phyloP scores from a whole-genome alignment of 2,329 filamentous ascomycete genomes.

The Colletotrichum lupini region DNA sequence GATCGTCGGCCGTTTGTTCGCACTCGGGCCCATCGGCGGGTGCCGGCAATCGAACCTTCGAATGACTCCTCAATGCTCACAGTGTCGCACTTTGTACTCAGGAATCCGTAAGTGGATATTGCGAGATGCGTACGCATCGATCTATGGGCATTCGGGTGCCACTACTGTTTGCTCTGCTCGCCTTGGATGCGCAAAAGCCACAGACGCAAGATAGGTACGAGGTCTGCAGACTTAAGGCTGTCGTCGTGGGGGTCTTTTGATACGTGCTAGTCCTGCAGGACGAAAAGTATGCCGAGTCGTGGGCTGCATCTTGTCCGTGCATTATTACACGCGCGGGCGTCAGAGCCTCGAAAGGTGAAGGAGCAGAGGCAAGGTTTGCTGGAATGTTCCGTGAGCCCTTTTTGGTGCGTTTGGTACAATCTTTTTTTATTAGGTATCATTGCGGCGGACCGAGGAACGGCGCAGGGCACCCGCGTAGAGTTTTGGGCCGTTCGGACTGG shows the following conservation, averaged over 20 bases:
- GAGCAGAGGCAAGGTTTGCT: conserved; percentile 20
- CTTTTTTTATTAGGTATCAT: background rate
- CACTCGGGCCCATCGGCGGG: conserved; percentile 17
- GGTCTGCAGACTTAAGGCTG: background rate
- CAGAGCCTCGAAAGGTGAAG: background rate
- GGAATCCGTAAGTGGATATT: background rate
- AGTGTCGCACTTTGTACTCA: no score
- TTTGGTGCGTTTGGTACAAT: background rate
- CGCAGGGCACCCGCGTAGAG: background rate
- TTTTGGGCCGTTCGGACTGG: background rate
- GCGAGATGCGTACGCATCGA: background rate
- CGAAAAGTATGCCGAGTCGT: conserved; percentile 31
- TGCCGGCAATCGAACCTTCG: conserved; percentile 1
- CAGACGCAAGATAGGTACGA: background rate
- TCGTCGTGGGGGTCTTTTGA: conserved; percentile 4
- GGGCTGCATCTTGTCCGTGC: conserved; percentile 4
- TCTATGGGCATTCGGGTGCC: background rate
- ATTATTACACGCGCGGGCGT: background rate
- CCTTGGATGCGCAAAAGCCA: background rate
- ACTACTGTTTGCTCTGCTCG: background rate
- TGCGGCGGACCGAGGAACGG: background rate
- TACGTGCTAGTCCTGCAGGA: conserved; percentile 16
- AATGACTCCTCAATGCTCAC: background rate
- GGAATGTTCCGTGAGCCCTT: conserved; percentile 15
- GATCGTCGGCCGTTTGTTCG: conserved; percentile 1